phyloP scores from a whole-genome alignment of 2,329 filamentous ascomycete genomes.

The Phoma sp. region DNA sequence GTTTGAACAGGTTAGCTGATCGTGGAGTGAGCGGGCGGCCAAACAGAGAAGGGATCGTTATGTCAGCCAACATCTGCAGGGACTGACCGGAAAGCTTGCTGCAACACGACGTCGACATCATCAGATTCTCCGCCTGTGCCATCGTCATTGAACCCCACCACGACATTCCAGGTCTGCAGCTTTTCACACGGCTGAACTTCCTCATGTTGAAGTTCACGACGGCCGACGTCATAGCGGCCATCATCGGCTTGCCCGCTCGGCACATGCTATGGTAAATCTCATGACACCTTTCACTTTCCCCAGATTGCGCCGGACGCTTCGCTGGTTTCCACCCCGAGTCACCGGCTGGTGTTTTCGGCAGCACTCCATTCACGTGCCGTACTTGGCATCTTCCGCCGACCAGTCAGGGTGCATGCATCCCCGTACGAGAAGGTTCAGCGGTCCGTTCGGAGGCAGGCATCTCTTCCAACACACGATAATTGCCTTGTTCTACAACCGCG shows the following conservation, averaged over 20 bases:
- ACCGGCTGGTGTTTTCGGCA: conserved; percentile 10
- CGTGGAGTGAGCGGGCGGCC: conserved; percentile 15
- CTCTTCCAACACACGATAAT: neutral
- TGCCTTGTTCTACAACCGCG: conserved; percentile 2
- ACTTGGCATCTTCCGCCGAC: neutral
- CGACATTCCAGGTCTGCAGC: neutral
- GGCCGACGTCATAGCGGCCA: conserved; percentile 11
- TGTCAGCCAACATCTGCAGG: conserved; percentile 18
- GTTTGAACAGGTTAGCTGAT: conserved; percentile 24
- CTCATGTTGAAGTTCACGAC: conserved; percentile 1
- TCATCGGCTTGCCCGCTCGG: conserved; percentile 10
- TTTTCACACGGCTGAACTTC: conserved; percentile 5
- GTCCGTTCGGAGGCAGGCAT: neutral
- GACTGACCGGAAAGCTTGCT: conserved; percentile 12
- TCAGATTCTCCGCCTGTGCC: neutral
- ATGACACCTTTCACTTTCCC: conserved; percentile 6
- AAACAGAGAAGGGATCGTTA: conserved; percentile 12
- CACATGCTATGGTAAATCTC: neutral
- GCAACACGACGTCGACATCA: conserved; percentile 7
- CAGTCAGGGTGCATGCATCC: neutral
- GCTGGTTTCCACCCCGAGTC: conserved; percentile 5
- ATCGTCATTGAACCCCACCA: conserved; percentile 19
- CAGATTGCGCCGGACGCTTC: conserved; percentile 6
- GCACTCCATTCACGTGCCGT: conserved; percentile 3
- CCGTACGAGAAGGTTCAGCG: conserved; percentile 4